Base-by-base conservation (phyloP, 2,329 filamentous ascomycete species). In the Fusarium sp. region DNA sequence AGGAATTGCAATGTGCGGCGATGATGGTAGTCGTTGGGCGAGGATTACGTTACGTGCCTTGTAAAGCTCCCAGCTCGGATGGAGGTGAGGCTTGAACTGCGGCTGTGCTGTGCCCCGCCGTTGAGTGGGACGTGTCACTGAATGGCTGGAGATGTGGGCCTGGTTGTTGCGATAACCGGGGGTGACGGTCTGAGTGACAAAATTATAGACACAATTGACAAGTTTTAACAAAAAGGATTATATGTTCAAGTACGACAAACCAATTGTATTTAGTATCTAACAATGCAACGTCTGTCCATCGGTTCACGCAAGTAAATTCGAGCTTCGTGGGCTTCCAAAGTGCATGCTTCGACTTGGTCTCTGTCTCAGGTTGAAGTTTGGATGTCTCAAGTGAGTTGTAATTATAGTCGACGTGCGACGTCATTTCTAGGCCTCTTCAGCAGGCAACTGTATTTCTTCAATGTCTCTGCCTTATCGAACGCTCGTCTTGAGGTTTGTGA, bases 11-110 rank as follows among this genome's bases (percentile, higher is more conserved):
- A 73, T 74, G 65, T 70, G 70, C 66, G 67, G 64, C 74, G 63
- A 68, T 59, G 69, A 66, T 52, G 62, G 73, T 78, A 69, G 73
- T 73, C 68, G 76, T 78, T 77, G 61, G 69, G 66, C 69, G 62
- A 70, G 76, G 68, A 77, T 78, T 77, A 78, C 71, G 76, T 76
- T 78, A 72, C 67, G 76, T 78, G 76, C 76, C 76, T 73, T 72
- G 75, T 49, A 67, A 77, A 78, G 76, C 77, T 78, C 77, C 73
- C 62, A 75, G 73, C 71, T 71, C 64, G 51, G 51, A 74, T 67
- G 51, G 56, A 73, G 63, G 72, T 68, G 70, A 74, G 75, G 77
- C 77, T 77, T 73, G 74, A 70, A 63, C 42, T 70, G 68, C 54
- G 75, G 75, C 75, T 77, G 75, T 77, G 75, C 63, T 71, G 69